Evolutionary conservation across 2,329 filamentous ascomycete genomes (phyloP).

Genomic region (Penicillium sp.): DNA sequence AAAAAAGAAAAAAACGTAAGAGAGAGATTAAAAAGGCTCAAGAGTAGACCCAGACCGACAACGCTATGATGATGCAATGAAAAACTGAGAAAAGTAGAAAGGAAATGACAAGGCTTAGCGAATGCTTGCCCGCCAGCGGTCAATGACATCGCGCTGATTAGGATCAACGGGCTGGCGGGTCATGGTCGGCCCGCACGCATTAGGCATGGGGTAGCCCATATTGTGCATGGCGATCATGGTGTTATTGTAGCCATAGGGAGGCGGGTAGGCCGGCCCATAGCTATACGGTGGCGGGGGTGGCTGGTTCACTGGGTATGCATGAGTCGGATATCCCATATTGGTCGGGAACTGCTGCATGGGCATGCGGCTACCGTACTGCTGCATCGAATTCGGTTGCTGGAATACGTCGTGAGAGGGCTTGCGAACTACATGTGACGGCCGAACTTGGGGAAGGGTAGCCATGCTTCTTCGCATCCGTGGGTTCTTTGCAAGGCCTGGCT

Average conservation of each 20-base stretch:
- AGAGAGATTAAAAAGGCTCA: background rate
- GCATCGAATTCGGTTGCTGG: constrained; percentile 13
- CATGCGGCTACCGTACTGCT: constrained; percentile 27
- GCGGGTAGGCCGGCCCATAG: constrained; percentile 25
- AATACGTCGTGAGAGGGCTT: constrained; percentile 26
- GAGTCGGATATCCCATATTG: constrained; percentile 19
- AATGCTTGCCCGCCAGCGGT: constrained; percentile 58
- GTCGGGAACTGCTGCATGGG: constrained; percentile 32
- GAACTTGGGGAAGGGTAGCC: constrained; percentile 53
- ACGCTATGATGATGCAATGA: constrained; percentile 18
- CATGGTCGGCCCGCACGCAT: constrained; percentile 25
- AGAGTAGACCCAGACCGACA: constrained; percentile 15
- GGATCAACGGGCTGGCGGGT: constrained; percentile 45
- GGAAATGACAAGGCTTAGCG: constrained; percentile 16
- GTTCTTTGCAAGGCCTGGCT: constrained; percentile 21
- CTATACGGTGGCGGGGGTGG: constrained; percentile 25
- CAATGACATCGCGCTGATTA: constrained; percentile 57
- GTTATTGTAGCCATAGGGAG: constrained; percentile 26
- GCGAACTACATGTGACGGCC: constrained; percentile 44
- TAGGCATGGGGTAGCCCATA: constrained; percentile 27
- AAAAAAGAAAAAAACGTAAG: background rate
- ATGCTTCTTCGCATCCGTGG: constrained; percentile 45
- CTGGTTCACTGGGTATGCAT: constrained; percentile 18
- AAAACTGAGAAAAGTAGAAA: constrained; percentile 7
- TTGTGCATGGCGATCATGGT: constrained; percentile 28